Evolutionary conservation across 768 basidiomycete species (phyloP).

Genomic region (Psilocybe azurescens): DNA sequence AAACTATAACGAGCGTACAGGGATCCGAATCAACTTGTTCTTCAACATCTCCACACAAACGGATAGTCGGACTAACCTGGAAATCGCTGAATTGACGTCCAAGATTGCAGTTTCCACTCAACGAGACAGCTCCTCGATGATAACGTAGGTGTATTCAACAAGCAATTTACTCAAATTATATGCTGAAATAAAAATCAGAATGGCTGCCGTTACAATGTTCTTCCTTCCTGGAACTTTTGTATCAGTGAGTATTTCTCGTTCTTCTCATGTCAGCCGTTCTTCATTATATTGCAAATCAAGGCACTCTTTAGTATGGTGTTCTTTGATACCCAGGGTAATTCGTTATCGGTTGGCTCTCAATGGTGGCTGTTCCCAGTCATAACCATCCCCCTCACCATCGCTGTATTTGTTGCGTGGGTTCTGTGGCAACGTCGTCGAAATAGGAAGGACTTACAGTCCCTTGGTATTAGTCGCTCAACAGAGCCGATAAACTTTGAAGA

Average conservation of each 20-base stretch:
- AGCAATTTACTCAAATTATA: too few species aligned
- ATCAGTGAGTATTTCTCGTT: slow-evolving; percentile 17
- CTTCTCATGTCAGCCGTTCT: background rate
- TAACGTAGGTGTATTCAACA: slow-evolving; percentile 21
- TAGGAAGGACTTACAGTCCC: background rate
- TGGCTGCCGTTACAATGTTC: slow-evolving; percentile 31
- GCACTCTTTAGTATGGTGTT: slow-evolving; percentile 32
- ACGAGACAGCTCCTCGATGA: slow-evolving; percentile 31
- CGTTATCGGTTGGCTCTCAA: slow-evolving; percentile 15
- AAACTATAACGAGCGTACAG: slow-evolving; percentile 25
- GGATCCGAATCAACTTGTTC: slow-evolving; percentile 25
- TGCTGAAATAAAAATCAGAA: slow-evolving; percentile 14
- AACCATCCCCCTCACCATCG: slow-evolving; percentile 27
- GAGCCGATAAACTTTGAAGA: background rate
- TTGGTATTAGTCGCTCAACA: background rate
- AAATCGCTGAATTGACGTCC: slow-evolving; percentile 22
- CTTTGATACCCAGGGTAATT: slow-evolving; percentile 16
- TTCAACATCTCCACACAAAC: slow-evolving; percentile 25
- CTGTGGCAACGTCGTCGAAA: slow-evolving; percentile 17
- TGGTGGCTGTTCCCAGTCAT: slow-evolving; percentile 27
- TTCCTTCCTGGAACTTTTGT: slow-evolving; percentile 34
- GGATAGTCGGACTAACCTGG: slow-evolving; percentile 24
- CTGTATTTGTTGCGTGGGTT: slow-evolving; percentile 23
- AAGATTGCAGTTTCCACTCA: slow-evolving; percentile 26
- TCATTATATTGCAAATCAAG: slow-evolving; percentile 5